Conservation (phyloP, 257 asterid species). For the Solanum paucissectum region DNA sequence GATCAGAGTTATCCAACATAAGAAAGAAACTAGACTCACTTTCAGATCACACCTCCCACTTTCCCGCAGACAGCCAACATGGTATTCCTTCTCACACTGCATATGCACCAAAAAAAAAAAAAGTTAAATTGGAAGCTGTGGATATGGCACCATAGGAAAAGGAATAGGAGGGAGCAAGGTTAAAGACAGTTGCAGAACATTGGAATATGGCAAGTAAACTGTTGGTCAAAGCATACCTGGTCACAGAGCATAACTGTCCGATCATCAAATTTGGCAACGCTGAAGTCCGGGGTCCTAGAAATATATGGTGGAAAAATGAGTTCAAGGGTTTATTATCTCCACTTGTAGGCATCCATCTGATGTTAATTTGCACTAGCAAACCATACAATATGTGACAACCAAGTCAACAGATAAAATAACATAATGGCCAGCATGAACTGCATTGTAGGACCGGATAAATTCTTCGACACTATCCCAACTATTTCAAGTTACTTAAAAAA, state of each 20-base stretch:
- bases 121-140: neutral
- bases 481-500: neutral
- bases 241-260: conserved; percentile 88
- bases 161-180: neutral
- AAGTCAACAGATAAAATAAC: neutral
- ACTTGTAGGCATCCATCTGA: neutral
- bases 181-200: neutral
- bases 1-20: neutral
- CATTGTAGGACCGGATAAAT: neutral
- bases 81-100: conserved; percentile 98
- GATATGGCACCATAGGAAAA: neutral
- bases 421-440: neutral
- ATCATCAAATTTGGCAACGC: conserved; percentile 87
- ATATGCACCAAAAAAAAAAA: neutral
- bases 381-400: neutral
- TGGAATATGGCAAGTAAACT: neutral
- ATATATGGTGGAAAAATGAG: conserved; percentile 9
- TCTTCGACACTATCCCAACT: neutral
- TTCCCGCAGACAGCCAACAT: conserved; percentile 91
- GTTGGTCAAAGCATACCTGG: conserved; percentile 43
- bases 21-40: conserved; percentile 29
- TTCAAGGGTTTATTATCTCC: neutral
- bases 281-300: conserved; percentile 81
- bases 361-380: neutral
- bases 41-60: conserved; percentile 75